Evolutionary conservation across 1,139 yeast species (phyloP).

Genomic region (Suhomyces bribrorum): DNA sequence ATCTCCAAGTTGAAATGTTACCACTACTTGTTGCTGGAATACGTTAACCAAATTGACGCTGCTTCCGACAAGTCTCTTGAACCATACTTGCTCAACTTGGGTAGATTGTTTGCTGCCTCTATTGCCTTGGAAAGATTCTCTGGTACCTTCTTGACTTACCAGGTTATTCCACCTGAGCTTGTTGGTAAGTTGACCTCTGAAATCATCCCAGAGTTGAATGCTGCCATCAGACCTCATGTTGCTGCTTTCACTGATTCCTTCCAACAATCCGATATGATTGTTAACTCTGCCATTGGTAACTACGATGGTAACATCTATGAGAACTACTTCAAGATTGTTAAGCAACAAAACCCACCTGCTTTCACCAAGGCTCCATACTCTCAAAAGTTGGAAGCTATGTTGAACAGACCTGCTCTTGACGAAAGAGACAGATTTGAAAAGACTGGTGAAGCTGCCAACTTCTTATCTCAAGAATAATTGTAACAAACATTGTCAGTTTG

Average conservation of each 20-base stretch:
- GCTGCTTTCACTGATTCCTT: slow-evolving; percentile 89
- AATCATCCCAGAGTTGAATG: slow-evolving; percentile 45
- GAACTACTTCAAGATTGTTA: slow-evolving; percentile 62
- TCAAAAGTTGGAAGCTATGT: slow-evolving; percentile 48
- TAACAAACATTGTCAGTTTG: background rate
- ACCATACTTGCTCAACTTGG: slow-evolving; percentile 34
- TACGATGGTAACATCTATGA: slow-evolving; percentile 86
- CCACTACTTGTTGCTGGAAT: slow-evolving; percentile 52
- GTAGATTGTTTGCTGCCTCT: slow-evolving; percentile 62
- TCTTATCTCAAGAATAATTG: slow-evolving; percentile 22
- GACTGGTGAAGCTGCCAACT: slow-evolving; percentile 41
- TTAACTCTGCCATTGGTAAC: slow-evolving; percentile 83
- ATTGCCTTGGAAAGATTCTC: slow-evolving; percentile 72
- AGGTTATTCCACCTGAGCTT: slow-evolving; percentile 51
- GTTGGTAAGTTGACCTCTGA: slow-evolving; percentile 49
- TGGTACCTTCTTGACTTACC: slow-evolving; percentile 71
- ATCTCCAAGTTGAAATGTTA: slow-evolving; percentile 66
- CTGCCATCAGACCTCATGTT: slow-evolving; percentile 64
- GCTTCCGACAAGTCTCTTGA: slow-evolving; percentile 25
- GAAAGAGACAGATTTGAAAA: slow-evolving; percentile 53
- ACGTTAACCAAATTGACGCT: slow-evolving; percentile 35
- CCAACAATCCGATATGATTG: slow-evolving; percentile 78
- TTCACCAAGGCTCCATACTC: slow-evolving; percentile 64
- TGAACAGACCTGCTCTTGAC: slow-evolving; percentile 51
- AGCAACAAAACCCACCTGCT: slow-evolving; percentile 53